Evolutionary conservation across 306 rosid genomes (phyloP), one percentile per base, ranked within the genome.

Genomic region (Myrica gale): DNA sequence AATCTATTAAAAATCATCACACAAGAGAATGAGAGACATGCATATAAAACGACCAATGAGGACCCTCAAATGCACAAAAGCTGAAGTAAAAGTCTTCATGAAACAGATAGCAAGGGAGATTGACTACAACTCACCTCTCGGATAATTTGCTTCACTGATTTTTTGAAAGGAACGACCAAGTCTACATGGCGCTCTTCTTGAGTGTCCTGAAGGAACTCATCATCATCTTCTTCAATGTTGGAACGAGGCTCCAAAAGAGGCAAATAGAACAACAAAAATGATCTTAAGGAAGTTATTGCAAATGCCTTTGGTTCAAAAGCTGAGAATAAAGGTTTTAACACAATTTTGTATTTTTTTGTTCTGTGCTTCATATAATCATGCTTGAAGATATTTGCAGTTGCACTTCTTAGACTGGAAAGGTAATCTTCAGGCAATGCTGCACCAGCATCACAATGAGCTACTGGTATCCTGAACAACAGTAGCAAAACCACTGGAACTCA

Each of bases 191-290:
- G 76, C 82, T 69, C 82, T 83, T 80, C 89, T 15, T 79, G 82
- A 46, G 69, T 57, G 19, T 88, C 90, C 5, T 53, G 78, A 17
- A 84, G 74, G 74, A 87, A 89, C 74, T 91, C 90, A 48, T 84
- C 92, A 39, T 91, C 93, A 44, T 89, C 95, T 15, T 88, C 92
- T 75, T 90, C 97, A 84, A 85, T 78, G 67, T 80, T 85, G 43
- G 93, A 56, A 63, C 54, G 96, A 68, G 92, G 91, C 84, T 95
- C 97, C 90, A 90, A 46, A 74, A 87, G 97, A 80, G 97, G 97
- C 85, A 90, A 87, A 79, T 88, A 92, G 74, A 85, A 87, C 89
- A 85, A 65, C 71, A 92, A 67, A 74, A 95, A 85, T 8, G 96
- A 88, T 83, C 97, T 90, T 68, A 95, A 2, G 68, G 93, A 76